Evolutionary conservation across 2,329 filamentous ascomycete genomes (phyloP), one percentile per base, ranked within the genome.

Genomic region (Aspergillus sp.): DNA sequence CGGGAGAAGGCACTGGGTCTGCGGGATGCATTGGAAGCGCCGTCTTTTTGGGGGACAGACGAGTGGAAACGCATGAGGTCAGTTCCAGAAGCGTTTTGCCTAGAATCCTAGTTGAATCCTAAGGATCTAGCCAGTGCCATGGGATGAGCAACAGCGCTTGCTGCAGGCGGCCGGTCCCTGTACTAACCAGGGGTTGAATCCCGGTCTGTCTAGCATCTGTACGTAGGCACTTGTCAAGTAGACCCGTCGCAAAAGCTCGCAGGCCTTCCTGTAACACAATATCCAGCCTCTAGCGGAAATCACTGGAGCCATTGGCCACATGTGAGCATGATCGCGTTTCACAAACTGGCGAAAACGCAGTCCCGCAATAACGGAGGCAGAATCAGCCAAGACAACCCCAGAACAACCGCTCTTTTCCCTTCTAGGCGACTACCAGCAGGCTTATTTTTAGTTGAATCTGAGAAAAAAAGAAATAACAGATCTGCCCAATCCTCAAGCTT

Each of bases 291-390:
- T 62, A 58, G 54, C 54, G 49, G 37, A 62, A 59, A 53, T 60
- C 59, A 61, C 63, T 58, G 60, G 58, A 62, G 58, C 68, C 62
- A 72, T 72, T 70, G 68, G 68, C 59, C 58, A 47, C 49, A 57
- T 60, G 57, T 65, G 64, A 64, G 64, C 61, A 68, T 66, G 59
- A 64, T 65, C 59, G 59, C 61, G 72, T 73, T 70, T 60, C 68
- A 74, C 72, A 64, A 64, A 61, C 46, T 52, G 58, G 58, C 51
- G 50, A 61, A 59, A 56, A 56, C 56, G 42, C 58, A 60, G 50
- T 66, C 59, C 62, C 57, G 60, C 61, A 64, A 64, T 64, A 59
- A 64, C 54, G 64, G 64, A 60, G 60, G 61, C 59, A 56, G 50
- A 59, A 51, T 34, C 51, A 39, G 47, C 56, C 45, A 59, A 46